Conservation (phyloP, 164 flowering plant species). For the Piper betle region DNA sequence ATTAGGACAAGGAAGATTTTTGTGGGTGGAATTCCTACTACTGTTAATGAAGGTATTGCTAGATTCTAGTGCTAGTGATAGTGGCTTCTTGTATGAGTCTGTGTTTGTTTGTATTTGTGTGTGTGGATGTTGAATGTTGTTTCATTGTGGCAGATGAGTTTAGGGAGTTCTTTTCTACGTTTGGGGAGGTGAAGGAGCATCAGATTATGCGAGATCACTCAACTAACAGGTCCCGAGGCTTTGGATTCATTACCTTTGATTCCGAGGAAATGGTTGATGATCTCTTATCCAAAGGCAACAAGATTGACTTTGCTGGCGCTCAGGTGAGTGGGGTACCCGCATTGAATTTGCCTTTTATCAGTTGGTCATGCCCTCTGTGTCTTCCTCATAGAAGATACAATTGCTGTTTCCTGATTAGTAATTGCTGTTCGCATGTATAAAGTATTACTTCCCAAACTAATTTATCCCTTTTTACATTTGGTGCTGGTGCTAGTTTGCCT, state of each 20-base stretch:
- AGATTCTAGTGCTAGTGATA: not conserved
- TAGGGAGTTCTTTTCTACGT: conserved; percentile 65
- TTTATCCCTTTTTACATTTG: not conserved
- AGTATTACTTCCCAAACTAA: not conserved
- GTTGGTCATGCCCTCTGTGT: not conserved
- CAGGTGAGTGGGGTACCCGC: conserved; percentile 36
- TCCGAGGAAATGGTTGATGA: conserved; percentile 61
- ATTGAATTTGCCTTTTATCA: no score
- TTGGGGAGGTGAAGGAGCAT: conserved; percentile 65
- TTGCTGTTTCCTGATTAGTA: not conserved
- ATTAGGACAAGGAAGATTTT: conserved; percentile 82
- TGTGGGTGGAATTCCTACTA: conserved; percentile 80
- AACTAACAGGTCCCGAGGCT: conserved; percentile 74
- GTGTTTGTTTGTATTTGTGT: no score
- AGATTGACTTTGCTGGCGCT: conserved; percentile 49
- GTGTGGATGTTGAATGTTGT: not conserved
- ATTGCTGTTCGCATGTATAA: not conserved
- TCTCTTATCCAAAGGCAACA: conserved; percentile 52
- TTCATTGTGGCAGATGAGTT: conserved; percentile 47
- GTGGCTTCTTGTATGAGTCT: not conserved
- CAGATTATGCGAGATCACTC: conserved; percentile 79
- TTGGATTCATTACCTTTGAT: conserved; percentile 76
- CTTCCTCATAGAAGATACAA: not conserved
- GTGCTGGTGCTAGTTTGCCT: not conserved
- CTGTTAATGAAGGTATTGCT: conserved; percentile 46